These are phyloP conservation scores for Lathyrus sativus DNA, from an alignment of 306 rosid species.

Conservation along the genomic window DNA sequence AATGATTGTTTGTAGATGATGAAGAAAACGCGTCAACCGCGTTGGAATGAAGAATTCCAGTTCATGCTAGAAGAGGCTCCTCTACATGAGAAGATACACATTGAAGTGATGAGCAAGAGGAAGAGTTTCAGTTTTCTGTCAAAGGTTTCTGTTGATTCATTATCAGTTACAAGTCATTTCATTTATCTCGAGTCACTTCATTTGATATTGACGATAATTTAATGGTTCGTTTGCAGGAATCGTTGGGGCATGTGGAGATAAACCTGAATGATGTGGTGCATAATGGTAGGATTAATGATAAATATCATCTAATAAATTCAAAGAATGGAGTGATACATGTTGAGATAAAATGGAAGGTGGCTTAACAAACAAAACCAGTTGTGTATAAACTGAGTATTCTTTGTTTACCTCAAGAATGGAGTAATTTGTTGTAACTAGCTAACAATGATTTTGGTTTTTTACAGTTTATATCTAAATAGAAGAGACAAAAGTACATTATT, in stretches of 20 bases:
- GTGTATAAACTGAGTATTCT: not conserved
- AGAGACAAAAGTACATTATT: conserved; percentile 8
- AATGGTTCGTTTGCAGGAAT: conserved; percentile 51
- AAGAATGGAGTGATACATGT: conserved; percentile 71
- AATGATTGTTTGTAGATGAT: conserved; percentile 49
- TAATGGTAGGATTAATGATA: conserved; percentile 80
- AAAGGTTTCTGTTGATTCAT: conserved; percentile 53
- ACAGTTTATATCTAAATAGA: not conserved
- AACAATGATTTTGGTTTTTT: not conserved
- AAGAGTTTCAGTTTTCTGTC: conserved; percentile 53
- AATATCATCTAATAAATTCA: conserved; percentile 73
- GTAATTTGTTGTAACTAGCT: not conserved
- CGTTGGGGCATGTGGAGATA: conserved; percentile 79
- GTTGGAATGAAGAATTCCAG: conserved; percentile 86
- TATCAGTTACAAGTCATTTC: not conserved
- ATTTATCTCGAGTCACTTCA: not conserved
- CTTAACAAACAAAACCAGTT: conserved; percentile 39
- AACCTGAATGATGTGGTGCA: conserved; percentile 71
- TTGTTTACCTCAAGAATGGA: not conserved
- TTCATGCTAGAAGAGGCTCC: conserved; percentile 96
- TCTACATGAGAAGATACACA: conserved; percentile 66
- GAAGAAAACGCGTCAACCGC: conserved; percentile 71
- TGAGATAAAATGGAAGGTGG: conserved; percentile 71
- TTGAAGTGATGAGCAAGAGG: conserved; percentile 76
- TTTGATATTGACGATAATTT: conserved; percentile 4